Base-by-base conservation (phyloP, 176 grass and related monocot species). In the Triticum timopheevii region DNA sequence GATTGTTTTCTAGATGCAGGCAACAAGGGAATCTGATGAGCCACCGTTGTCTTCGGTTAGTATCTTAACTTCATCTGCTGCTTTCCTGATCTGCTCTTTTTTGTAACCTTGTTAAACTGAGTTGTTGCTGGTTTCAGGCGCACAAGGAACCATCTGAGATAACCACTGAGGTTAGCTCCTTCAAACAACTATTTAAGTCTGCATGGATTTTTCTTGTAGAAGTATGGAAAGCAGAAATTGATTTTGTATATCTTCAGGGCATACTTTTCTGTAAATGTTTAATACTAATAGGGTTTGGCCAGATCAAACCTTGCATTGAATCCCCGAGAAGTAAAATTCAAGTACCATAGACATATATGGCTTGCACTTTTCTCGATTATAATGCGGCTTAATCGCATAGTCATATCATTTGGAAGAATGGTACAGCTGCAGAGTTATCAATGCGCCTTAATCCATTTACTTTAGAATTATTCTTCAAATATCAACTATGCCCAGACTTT, bases 71-170 rank as follows among this genome's bases (percentile, higher is more conserved):
- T 56, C 31, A 16, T 78, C 36, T 80, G 19, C 6, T 13, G 50
- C 71, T 81, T 9, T 9, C 3, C 35, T 35, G 80, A 23, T 31
- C 34, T 90, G 4, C 50, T 80, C 40, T 65, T 31, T 10, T 24
- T 44, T 70, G 36, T 39, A 54, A 79, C 56, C 40, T 30, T 27
- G 47, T 64, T 73, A 36, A 80, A 65, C 38, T 83, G 79, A 80
- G 11, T 27, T 69, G 13, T 52, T 44, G 67, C 88, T 65, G 61
- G 69, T 85, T 80, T 47, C 88, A 95, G 95, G 86, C 85, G 9
- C 87, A 90, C 27, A 92, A 65, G 67, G 89, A 93, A 78, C 82
- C 78, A 78, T 35, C 87, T 49, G 90, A 83, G 35, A 76, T 82
- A 34, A 36, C 77, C 31, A 81, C 79, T 71, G 87, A 94, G 85